A percentile compares a stretch with the other conserved stretches of the same genome.
These are phyloP conservation scores for Xylaria intraflava DNA, from an alignment of 495 filamentous ascomycete genomes.

Conservation along the genomic window DNA sequence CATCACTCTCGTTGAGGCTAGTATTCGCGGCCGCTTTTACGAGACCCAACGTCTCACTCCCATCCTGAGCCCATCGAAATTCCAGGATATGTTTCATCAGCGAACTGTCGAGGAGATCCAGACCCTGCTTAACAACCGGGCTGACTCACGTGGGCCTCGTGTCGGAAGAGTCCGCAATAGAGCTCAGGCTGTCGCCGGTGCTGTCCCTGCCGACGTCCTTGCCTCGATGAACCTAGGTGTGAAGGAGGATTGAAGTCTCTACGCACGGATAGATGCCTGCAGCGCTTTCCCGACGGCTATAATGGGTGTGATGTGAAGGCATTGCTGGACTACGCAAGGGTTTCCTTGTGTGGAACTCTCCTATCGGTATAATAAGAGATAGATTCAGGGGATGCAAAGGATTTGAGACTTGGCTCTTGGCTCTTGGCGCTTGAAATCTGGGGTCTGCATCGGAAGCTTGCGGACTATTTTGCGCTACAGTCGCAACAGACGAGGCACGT, in stretches of 20 bases:
- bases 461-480: too few species aligned
- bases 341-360: too few species aligned
- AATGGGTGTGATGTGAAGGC: too few species aligned
- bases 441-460: too few species aligned
- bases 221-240: background rate
- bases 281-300: too few species aligned
- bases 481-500: too few species aligned
- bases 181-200: constrained; percentile 11
- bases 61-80: constrained; percentile 24
- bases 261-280: too few species aligned
- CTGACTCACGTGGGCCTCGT: constrained; percentile 15
- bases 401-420: too few species aligned
- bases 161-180: constrained; percentile 17
- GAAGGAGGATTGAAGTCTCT: background rate
- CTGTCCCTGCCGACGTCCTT: constrained; percentile 3
- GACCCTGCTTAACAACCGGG: constrained; percentile 35
- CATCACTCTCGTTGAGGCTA: constrained; percentile 18
- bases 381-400: too few species aligned
- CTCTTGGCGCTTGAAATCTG: too few species aligned
- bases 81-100: constrained; percentile 16
- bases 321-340: too few species aligned
- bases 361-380: too few species aligned
- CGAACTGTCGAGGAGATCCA: constrained; percentile 29
- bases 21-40: constrained; percentile 39
- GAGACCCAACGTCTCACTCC: constrained; percentile 32